Evolutionary conservation across 2,329 filamentous ascomycete genomes (phyloP).

Genomic region (Pestalotiopsis sp.): DNA sequence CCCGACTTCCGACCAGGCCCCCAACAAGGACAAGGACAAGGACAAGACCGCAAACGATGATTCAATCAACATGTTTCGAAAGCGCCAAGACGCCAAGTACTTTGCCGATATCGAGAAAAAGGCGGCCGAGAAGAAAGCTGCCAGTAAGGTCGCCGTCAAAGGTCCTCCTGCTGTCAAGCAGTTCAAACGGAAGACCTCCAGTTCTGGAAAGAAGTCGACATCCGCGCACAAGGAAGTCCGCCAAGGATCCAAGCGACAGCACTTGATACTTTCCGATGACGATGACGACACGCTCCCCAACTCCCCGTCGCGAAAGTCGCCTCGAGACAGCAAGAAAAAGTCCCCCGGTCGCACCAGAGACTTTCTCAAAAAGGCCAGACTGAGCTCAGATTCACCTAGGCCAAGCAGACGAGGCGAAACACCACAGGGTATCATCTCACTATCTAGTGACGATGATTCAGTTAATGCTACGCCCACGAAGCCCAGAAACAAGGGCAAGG

Average conservation of each 20-base stretch:
- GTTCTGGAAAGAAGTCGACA: neutral
- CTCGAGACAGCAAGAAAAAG: neutral
- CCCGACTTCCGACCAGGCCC: slow-evolving; percentile 29
- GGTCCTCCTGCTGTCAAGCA: slow-evolving; percentile 18
- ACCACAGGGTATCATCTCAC: slow-evolving; percentile 16
- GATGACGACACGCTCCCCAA: neutral
- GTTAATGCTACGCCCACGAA: slow-evolving; percentile 7
- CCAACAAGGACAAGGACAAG: slow-evolving; percentile 27
- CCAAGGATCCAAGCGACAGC: slow-evolving; percentile 23
- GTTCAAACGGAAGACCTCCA: neutral
- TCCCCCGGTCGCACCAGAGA: neutral
- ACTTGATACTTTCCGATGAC: slow-evolving; percentile 15
- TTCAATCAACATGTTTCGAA: slow-evolving; percentile 37
- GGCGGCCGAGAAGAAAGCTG: slow-evolving; percentile 25
- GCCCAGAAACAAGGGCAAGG: neutral
- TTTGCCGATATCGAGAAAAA: slow-evolving; percentile 47
- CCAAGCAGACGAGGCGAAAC: neutral
- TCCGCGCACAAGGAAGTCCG: neutral
- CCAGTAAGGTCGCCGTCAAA: slow-evolving; percentile 21
- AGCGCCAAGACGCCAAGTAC: neutral
- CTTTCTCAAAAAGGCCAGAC: neutral
- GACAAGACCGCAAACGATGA: slow-evolving; percentile 50
- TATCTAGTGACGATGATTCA: slow-evolving; percentile 28
- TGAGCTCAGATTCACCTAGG: neutral
- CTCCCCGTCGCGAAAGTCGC: neutral